These are phyloP conservation scores for Zygnema circumcarinatum DNA, from an alignment of 139 green algal genomes.

Conservation along the genomic window DNA sequence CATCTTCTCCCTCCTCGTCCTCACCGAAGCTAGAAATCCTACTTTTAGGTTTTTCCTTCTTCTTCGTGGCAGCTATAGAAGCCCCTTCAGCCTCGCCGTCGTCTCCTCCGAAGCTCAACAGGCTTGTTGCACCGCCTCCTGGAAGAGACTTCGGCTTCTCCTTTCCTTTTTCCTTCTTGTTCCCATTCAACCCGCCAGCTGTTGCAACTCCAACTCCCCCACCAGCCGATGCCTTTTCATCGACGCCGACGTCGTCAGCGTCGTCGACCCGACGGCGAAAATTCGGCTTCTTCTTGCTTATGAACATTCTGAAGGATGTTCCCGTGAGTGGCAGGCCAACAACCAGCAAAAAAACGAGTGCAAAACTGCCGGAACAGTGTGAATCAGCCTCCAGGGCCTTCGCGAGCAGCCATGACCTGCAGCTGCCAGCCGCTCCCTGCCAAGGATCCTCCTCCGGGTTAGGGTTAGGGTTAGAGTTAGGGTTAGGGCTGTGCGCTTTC, in stretches of 20 bases:
- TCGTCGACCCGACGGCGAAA: conserved; percentile 32
- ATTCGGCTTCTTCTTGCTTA: conserved; percentile 38
- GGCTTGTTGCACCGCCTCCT: conserved; percentile 27
- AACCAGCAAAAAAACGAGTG: too few species aligned
- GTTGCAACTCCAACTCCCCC: background rate
- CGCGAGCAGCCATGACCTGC: too few species aligned
- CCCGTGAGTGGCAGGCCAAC: too few species aligned
- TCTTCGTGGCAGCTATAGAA: conserved; percentile 6
- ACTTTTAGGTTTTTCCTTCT: background rate
- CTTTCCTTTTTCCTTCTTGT: conserved; percentile 29
- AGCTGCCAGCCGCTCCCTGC: too few species aligned
- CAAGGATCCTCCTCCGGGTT: too few species aligned
- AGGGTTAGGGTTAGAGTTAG: too few species aligned
- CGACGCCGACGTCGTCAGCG: conserved; percentile 9
- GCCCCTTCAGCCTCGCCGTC: conserved; percentile 29
- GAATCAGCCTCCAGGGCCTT: too few species aligned
- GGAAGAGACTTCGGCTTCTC: conserved; percentile 37
- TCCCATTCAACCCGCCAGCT: conserved; percentile 21
- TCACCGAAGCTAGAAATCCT: background rate
- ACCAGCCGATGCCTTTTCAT: conserved; percentile 2
- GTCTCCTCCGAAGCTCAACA: conserved; percentile 51
- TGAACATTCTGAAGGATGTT: too few species aligned
- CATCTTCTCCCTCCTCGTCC: conserved; percentile 23
- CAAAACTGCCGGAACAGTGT: too few species aligned
- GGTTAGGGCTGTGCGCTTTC: too few species aligned